Percentiles rank a stretch among this genome's conserved stretches.
Evolutionary conservation across 2,329 filamentous ascomycete species (phyloP).

Genomic region (Diaporthe sp.): DNA sequence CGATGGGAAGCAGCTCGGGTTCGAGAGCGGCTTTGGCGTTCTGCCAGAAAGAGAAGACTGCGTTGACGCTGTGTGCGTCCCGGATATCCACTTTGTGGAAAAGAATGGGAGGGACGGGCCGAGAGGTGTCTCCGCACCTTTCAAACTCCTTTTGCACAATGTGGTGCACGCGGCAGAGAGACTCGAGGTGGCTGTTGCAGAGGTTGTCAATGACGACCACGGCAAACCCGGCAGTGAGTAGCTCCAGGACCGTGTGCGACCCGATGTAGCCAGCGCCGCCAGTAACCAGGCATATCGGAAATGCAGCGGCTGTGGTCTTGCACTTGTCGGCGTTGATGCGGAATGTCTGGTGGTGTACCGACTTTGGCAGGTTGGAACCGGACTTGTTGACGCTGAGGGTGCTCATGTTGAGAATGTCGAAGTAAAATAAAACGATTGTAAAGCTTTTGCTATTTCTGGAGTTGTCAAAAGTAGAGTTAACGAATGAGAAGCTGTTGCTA

Average conservation of each 20-base stretch:
- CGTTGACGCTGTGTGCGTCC: conserved; percentile 26
- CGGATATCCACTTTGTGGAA: conserved; percentile 39
- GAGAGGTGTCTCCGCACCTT: conserved; percentile 29
- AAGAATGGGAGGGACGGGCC: conserved; percentile 33
- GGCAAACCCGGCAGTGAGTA: conserved; percentile 41
- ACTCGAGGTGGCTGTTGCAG: conserved; percentile 40
- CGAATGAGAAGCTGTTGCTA: background rate
- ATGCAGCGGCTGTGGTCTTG: conserved; percentile 13
- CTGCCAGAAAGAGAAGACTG: conserved; percentile 39
- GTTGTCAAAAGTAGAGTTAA: background rate
- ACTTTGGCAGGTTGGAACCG: background rate
- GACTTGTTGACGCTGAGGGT: background rate
- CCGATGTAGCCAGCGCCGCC: conserved; percentile 40
- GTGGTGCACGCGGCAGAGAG: conserved; percentile 37
- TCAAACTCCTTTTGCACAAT: conserved; percentile 37
- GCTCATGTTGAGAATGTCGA: background rate
- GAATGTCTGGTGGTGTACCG: conserved; percentile 24
- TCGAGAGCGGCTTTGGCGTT: conserved; percentile 28
- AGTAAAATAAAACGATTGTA: background rate
- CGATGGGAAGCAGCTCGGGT: conserved; percentile 30
- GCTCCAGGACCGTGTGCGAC: conserved; percentile 39
- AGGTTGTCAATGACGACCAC: conserved; percentile 40
- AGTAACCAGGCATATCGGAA: conserved; percentile 39
- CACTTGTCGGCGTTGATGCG: conserved; percentile 25
- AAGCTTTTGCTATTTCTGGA: background rate